Percentiles rank a stretch among this genome's conserved stretches.
phyloP scores from a whole-genome alignment of 2,329 filamentous ascomycete genomes.

The Corinectria fuckeliana region DNA sequence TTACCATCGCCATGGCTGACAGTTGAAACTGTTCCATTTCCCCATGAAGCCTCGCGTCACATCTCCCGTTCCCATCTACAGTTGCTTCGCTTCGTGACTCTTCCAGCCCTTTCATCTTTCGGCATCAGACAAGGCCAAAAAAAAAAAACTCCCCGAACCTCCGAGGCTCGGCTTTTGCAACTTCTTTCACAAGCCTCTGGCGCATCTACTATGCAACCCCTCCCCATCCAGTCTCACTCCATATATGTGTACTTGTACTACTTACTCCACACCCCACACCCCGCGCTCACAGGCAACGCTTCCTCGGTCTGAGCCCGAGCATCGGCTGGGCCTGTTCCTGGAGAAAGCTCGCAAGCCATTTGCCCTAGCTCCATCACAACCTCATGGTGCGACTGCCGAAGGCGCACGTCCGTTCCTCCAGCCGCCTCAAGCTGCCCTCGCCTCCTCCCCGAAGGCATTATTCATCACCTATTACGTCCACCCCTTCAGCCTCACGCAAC shows the following conservation, averaged over 20 bases:
- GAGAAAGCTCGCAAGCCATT: constrained; percentile 30
- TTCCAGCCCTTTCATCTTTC: background rate
- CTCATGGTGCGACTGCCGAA: constrained; percentile 7
- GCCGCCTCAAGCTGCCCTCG: constrained; percentile 12
- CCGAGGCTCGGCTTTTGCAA: constrained; percentile 11
- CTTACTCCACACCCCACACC: background rate
- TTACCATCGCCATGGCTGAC: background rate
- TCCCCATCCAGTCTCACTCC: background rate
- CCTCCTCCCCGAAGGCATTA: constrained; percentile 20
- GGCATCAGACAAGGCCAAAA: background rate
- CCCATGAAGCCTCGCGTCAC: background rate
- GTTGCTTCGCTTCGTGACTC: background rate
- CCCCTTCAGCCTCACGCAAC: constrained; percentile 6
- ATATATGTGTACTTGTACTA: no score
- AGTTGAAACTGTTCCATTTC: background rate
- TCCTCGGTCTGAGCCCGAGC: constrained; percentile 33
- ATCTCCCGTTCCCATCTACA: background rate
- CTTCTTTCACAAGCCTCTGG: background rate
- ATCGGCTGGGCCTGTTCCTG: constrained; percentile 26
- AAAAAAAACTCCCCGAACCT: constrained; percentile 17
- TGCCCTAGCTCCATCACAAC: constrained; percentile 31
- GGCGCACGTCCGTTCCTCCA: constrained; percentile 31
- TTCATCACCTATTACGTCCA: constrained; percentile 6
- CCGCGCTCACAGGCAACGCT: background rate
- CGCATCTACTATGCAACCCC: background rate